Evolutionary conservation across 192 early-diverging fungal genomes (phyloP), one percentile per base, ranked within the genome.

Genomic region (Umbelopsis sp.): DNA sequence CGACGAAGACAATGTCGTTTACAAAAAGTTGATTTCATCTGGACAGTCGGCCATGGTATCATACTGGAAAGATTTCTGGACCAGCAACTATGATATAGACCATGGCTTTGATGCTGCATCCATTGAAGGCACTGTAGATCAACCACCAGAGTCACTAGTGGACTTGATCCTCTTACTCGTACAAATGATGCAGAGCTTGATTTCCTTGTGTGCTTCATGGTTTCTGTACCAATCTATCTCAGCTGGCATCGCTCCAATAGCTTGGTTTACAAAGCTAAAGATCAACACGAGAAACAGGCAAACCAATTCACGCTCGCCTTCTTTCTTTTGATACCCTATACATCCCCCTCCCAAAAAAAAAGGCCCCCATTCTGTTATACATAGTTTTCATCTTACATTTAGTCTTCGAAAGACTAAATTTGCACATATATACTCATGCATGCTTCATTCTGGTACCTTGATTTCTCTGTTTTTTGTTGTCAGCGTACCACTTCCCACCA

Each of bases 181-280:
- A 16, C 55, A 61, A 35, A 61, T 61, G 55, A 7, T 61, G 18
- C 55, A 61, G 16, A 61, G 55, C 4, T 30, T 61, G 7, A 35
- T 61, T 15, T 12, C 55, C 13, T 18, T 61, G 12, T 61, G 55
- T 61, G 55, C 55, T 35, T 61, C 55, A 15, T 61, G 55, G 55
- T 12, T 61, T 11, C 16, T 61, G 16, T 61, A 61, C 27, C 55
- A 61, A 61, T 11, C 27, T 16, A 61, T 61, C 16, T 61, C 55
- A 30, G 55, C 55, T 33, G 55, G 55, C 18, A 61, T 61, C 16
- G 55, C 55, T 11, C 55, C 55, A 12, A 61, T 61, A 33, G 55
- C 55, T n/a, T 61, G 55, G 55, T 15, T 61, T 5, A 61, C 55
- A 8, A 61, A 61, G 25, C 18, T 61, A 3, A 61, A 61, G 35